These are phyloP conservation scores for Paspalum vaginatum DNA, from an alignment of 176 grass and related monocot genomes.

Conservation along the genomic window DNA sequence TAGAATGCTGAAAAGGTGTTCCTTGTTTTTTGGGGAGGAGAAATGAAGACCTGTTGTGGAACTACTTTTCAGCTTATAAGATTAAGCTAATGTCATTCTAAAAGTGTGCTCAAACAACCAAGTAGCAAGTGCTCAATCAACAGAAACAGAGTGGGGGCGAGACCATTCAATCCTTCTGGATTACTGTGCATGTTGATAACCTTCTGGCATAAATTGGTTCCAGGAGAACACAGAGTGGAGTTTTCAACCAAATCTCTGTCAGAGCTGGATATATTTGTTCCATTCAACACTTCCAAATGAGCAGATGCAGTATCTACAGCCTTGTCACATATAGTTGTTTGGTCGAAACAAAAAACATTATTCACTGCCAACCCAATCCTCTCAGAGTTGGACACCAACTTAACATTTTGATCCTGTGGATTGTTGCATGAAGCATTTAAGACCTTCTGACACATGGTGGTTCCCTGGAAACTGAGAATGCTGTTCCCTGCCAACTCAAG, in stretches of 20 bases:
- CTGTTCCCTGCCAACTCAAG: conserved; percentile 44
- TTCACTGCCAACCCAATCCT: conserved; percentile 3
- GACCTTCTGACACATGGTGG: conserved; percentile 68
- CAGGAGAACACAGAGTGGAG: conserved; percentile 11
- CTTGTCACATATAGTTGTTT: conserved; percentile 20
- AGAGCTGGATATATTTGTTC: not conserved
- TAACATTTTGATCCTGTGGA: conserved; percentile 4
- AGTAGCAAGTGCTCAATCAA: conserved; percentile 26
- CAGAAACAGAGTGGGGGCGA: conserved; percentile 15
- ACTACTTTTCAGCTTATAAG: conserved; percentile 5
- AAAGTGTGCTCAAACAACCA: conserved; percentile 12
- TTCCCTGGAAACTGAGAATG: conserved; percentile 67
- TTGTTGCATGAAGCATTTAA: conserved; percentile 26
- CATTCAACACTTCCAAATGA: conserved; percentile 22
- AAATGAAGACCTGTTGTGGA: conserved; percentile 1
- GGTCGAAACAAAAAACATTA: conserved; percentile 17
- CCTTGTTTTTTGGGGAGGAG: too few relatives aligned
- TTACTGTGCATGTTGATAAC: conserved; percentile 9
- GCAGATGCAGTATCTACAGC: conserved; percentile 1
- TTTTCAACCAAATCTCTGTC: conserved; percentile 36
- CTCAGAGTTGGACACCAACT: conserved; percentile 18
- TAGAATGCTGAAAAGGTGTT: too few relatives aligned
- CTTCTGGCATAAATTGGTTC: conserved; percentile 30
- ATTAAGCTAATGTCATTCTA: conserved; percentile 11
- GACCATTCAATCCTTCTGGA: conserved; percentile 42